Percentiles rank a stretch among this genome's conserved stretches.
These are phyloP conservation scores for Tuber borchii DNA, from an alignment of 495 filamentous ascomycete genomes.

Conservation along the genomic window DNA sequence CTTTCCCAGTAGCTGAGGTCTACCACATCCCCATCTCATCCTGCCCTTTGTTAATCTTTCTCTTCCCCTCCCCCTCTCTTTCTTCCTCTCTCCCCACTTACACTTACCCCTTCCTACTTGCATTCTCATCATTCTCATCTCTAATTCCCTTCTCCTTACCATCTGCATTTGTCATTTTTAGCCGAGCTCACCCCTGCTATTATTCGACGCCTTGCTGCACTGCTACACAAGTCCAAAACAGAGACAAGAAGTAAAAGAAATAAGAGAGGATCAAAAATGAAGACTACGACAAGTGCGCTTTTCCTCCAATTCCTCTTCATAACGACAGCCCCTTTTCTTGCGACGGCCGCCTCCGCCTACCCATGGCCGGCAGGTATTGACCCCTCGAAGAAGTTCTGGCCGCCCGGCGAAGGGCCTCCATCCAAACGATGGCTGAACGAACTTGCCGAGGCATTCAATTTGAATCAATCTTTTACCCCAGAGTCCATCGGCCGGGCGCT, in stretches of 20 bases:
- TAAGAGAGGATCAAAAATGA: neutral
- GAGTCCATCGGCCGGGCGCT: conserved; percentile 29
- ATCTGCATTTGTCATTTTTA: neutral
- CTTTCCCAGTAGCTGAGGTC: neutral
- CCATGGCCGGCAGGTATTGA: conserved; percentile 28
- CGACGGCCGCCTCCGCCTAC: conserved; percentile 12
- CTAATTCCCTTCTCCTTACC: neutral
- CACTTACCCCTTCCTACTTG: neutral
- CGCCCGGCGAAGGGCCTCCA: conserved; percentile 24
- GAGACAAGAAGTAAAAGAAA: neutral
- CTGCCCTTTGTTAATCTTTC: neutral
- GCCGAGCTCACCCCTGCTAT: neutral
- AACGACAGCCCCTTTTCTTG: conserved; percentile 8
- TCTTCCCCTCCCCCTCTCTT: neutral
- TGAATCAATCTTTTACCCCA: conserved; percentile 19
- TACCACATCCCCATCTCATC: neutral
- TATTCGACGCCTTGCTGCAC: neutral
- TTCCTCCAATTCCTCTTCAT: conserved; percentile 14
- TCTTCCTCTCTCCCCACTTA: neutral
- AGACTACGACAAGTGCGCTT: neutral
- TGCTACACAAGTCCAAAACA: neutral
- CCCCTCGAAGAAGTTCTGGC: conserved; percentile 24
- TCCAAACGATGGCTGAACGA: conserved; percentile 32
- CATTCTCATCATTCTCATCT: neutral
- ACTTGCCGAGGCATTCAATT: conserved; percentile 11